Evolutionary conservation across 2,329 filamentous ascomycete genomes (phyloP).

Genomic region (Ceratocystis colombiana): DNA sequence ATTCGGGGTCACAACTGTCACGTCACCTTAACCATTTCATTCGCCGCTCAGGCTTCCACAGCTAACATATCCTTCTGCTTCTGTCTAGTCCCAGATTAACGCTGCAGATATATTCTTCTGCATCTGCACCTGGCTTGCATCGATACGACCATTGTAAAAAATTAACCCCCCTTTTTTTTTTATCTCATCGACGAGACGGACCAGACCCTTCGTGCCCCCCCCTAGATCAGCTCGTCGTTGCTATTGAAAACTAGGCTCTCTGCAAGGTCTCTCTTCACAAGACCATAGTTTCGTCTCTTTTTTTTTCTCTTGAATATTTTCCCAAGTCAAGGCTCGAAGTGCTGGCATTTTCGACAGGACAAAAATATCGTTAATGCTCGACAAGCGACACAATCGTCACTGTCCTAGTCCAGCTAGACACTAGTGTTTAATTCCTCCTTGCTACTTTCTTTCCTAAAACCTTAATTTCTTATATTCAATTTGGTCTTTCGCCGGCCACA

Average conservation of each 20-base stretch:
- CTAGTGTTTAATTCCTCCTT: neutral
- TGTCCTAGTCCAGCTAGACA: neutral
- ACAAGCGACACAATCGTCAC: neutral
- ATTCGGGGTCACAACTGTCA: slow-evolving; percentile 14
- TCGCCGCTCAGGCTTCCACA: neutral
- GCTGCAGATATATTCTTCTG: neutral
- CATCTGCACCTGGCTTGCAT: slow-evolving; percentile 2
- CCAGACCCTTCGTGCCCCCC: neutral
- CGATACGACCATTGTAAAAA: slow-evolving; percentile 1
- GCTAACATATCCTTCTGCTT: neutral
- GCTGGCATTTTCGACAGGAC: slow-evolving; percentile 10
- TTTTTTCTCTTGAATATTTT: neutral
- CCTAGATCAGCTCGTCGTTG: slow-evolving; percentile 3
- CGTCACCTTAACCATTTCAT: slow-evolving; percentile 8
- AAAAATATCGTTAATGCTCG: neutral
- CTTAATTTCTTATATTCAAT: neutral
- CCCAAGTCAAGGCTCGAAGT: neutral
- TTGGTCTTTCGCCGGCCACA: neutral
- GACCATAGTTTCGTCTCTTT: no score
- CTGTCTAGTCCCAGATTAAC: neutral
- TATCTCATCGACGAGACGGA: neutral
- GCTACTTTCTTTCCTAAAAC: neutral
- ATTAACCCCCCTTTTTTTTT: neutral
- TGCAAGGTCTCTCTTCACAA: neutral
- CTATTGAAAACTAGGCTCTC: neutral